Base-by-base conservation (phyloP, 2,329 filamentous ascomycete genomes). In the Claviceps paspali region DNA sequence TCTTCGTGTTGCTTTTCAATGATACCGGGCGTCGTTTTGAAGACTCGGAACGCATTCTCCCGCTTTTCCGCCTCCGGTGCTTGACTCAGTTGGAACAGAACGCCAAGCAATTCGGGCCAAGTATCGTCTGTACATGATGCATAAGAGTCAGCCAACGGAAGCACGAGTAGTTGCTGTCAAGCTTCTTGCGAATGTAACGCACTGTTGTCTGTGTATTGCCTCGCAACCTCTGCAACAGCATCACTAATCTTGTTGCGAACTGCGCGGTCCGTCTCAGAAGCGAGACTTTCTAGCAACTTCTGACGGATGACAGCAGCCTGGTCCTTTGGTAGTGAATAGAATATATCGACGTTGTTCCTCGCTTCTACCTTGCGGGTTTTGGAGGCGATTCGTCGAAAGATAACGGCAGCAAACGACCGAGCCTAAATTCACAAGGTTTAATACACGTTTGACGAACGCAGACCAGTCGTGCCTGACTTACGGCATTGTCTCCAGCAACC, bases 241-340 rank as follows among this genome's bases (percentile, higher is more conserved):
- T 98, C 91, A 49, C 87, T 91, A 54, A 96, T 82, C 62, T 98
- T 98, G 64, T 94, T 91, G 51, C 91, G 73, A 33, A 94, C 82
- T 28, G 73, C 67, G 43, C 77, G 72, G 43, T 82, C 73, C 17
- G 73, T 65, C 62, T 96, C 91, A 43, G 66, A 68, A 40, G 75
- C 75, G 37, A 95, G 67, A 36, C 76, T 77, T 52, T 87, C 73
- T 29, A 96, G 70, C 41, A 96, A 67, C 59, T 88, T 94, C 51
- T 81, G 72, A 48, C 86, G 77, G 51, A 96, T 93, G 33, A 76
- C 79, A 35, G 75, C 66, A 45, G 81, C 79, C 55, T 91, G 79
- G 26, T 83, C 76, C 41, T 71, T 66, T 45, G 72, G 70, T 37
- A 96, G 67, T 27, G 82, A 85, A 43, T 91, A 70, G 56, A 96